Evolutionary conservation across 1,284 basidiomycete genomes (phyloP).

Genomic region (Rhodotorula sp.): DNA sequence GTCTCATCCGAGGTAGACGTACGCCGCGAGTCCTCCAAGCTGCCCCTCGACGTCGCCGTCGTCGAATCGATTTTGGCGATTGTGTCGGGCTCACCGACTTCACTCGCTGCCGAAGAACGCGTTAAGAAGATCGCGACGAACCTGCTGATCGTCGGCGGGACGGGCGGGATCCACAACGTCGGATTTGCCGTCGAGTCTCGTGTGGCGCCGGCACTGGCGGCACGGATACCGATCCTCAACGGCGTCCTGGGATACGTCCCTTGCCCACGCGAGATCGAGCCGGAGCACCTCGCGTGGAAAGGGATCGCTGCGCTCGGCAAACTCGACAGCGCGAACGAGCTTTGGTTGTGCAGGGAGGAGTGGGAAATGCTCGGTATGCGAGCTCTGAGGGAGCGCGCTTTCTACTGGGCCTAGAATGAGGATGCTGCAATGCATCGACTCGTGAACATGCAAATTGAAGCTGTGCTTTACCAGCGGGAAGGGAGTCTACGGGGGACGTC

Average conservation of each 20-base stretch:
- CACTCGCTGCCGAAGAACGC: constrained; percentile 65
- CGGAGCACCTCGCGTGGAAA: constrained; percentile 87
- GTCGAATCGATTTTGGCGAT: constrained; percentile 83
- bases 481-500: not conserved
- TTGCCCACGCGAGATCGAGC: constrained; percentile 88
- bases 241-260: constrained; percentile 76
- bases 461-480: not conserved
- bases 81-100: constrained; percentile 49
- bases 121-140: constrained; percentile 84
- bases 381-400: constrained; percentile 52
- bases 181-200: constrained; percentile 60
- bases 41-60: constrained; percentile 90
- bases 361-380: constrained; percentile 64
- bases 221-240: constrained; percentile 29
- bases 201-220: constrained; percentile 13
- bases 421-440: not conserved
- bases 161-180: constrained; percentile 75
- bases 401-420: constrained; percentile 31
- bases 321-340: constrained; percentile 81
- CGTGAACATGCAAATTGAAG: not conserved
- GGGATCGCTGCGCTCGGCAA: constrained; percentile 90
- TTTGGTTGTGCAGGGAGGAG: constrained; percentile 83
- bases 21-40: constrained; percentile 77
- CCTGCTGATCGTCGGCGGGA: constrained; percentile 80
- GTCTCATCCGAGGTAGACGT: constrained; percentile 59